Base-by-base conservation (phyloP, 2,329 filamentous ascomycete species). In the Alternaria consortialis region DNA sequence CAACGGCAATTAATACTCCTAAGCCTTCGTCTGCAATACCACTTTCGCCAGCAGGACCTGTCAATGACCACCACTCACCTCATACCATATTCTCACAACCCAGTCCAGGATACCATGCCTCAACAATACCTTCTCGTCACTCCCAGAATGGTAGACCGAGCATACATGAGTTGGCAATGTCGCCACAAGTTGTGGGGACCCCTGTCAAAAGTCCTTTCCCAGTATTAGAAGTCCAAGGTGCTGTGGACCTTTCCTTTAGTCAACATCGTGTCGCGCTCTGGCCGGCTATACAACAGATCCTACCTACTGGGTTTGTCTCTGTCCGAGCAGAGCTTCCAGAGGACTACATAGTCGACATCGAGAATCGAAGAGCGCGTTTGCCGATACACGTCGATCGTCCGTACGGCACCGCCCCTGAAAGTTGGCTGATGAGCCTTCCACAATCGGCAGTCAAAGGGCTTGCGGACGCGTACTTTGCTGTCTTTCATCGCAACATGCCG, bases 391-490 rank as follows among this genome's bases (percentile, higher is more conserved):
- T 67, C 32, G 58, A 71, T 37, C 73, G 76, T 4, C 80, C 77
- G 23, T 73, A 77, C 12, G 64, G 77, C 8, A 76, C 77, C 13
- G 72, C 69, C 36, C 64, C 72, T 13, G 73, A 74, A 1, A 68
- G 66, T 27, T 85, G 83, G 84, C 68, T 86, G 34, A 80, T 83
- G 46, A 73, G 74, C 4, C 76, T 86, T 3, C 82, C 82, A 8
- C 69, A 85, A 32, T 79, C 82, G 0, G 79, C 83, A 40, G 79
- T 86, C 55, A 84, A 83, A 62, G 83, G 83, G 0, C 76, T 86
- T n/a, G 80, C 82, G 8, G 82, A 85, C 72, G 82, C 82, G 0
- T 86, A 84, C 61, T 86, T 86, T 67, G 77, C 81, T n/a, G 83
- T 84, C 0, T 86, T 86, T 64, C 84, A 86, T 65, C 83, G 83